Percentiles rank a stretch among this genome's conserved stretches.
Conservation (phyloP, 2,329 filamentous ascomycete species). For the Fusarium musae region DNA sequence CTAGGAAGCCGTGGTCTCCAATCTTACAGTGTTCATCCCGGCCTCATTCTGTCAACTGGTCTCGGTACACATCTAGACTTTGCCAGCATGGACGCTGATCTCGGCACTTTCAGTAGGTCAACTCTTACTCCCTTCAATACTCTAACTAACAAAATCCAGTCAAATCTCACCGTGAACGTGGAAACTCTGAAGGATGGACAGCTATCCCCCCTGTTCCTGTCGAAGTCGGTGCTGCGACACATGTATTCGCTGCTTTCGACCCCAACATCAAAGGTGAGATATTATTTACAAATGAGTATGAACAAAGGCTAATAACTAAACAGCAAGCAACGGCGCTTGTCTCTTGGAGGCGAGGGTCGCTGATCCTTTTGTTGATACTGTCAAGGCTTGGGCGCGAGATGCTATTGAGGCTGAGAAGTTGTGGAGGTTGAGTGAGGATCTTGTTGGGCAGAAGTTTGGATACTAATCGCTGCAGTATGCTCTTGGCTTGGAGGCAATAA, state of each 20-base stretch:
- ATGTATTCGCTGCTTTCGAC: slow-evolving; percentile 53
- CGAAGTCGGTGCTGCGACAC: slow-evolving; percentile 49
- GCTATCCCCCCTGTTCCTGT: slow-evolving; percentile 32
- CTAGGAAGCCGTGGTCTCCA: slow-evolving; percentile 45
- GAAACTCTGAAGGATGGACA: slow-evolving; percentile 40
- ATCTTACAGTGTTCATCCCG: slow-evolving; percentile 51
- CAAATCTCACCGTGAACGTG: slow-evolving; percentile 35
- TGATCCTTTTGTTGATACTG: slow-evolving; percentile 45
- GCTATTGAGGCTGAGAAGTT: slow-evolving; percentile 53
- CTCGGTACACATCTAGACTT: slow-evolving; percentile 41
- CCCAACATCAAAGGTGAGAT: slow-evolving; percentile 45
- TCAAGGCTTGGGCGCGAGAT: slow-evolving; percentile 48
- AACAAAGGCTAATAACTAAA: neutral
- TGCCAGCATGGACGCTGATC: slow-evolving; percentile 20
- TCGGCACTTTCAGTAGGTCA: slow-evolving; percentile 31
- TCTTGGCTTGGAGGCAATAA: neutral
- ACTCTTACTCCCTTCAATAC: rapidly evolving
- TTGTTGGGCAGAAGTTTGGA: slow-evolving; percentile 56
- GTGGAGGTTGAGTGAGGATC: slow-evolving; percentile 58
- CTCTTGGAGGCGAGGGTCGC: slow-evolving; percentile 49
- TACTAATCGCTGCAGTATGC: slow-evolving; percentile 22
- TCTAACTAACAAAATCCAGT: slow-evolving; percentile 5
- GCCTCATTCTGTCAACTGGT: slow-evolving; percentile 41
- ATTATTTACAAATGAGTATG: rapidly evolving
- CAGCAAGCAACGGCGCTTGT: slow-evolving; percentile 49